Evolutionary conservation across 441 rosid genomes (phyloP).

Genomic region (Flueggea neowawraea): DNA sequence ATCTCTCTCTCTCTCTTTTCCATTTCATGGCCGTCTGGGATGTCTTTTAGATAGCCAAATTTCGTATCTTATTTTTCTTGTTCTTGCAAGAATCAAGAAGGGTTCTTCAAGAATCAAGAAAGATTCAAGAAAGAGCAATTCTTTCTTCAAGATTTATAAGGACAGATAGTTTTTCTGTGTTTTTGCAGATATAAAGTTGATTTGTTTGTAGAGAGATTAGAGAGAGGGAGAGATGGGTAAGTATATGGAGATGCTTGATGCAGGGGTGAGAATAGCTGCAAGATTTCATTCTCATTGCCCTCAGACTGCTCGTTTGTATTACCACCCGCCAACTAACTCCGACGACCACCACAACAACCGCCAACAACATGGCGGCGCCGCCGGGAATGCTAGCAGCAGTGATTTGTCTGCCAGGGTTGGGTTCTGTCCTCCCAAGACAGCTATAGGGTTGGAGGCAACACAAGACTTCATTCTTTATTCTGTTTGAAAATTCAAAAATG

Average conservation of each 20-base stretch:
- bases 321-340: slow-evolving; percentile 70
- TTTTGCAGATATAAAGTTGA: too few species aligned
- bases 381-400: background rate
- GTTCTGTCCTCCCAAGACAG: slow-evolving; percentile 12
- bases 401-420: slow-evolving; percentile 7
- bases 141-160: too few species aligned
- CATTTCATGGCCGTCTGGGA: background rate
- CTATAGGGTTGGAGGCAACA: slow-evolving; percentile 13
- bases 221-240: slow-evolving; percentile 49
- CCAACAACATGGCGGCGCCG: slow-evolving; percentile 14
- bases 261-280: slow-evolving; percentile 66
- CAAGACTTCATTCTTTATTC: slow-evolving; percentile 30
- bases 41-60: background rate
- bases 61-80: background rate
- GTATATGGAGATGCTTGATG: slow-evolving; percentile 63
- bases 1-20: background rate
- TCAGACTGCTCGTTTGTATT: slow-evolving; percentile 81
- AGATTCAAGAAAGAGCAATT: background rate
- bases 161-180: too few species aligned
- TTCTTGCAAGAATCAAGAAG: background rate
- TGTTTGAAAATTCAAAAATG: slow-evolving; percentile 17
- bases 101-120: background rate
- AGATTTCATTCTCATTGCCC: slow-evolving; percentile 90
- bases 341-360: slow-evolving; percentile 24
- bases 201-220: too few species aligned